Base-by-base conservation (phyloP, 345 rosid genomes). In the Garcia nutans region DNA sequence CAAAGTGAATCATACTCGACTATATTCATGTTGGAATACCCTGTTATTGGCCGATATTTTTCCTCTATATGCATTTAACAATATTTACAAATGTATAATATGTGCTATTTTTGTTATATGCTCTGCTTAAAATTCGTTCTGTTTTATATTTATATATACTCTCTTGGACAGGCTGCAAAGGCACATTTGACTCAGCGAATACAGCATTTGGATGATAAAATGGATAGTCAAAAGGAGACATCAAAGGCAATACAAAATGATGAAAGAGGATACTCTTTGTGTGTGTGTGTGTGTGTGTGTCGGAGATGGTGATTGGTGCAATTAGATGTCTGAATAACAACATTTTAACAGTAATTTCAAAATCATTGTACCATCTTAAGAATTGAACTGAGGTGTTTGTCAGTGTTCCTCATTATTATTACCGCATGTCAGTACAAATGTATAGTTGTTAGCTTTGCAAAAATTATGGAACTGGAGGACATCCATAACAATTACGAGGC, bases 141-240 rank as follows among this genome's bases (percentile, higher is more conserved):
- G 42, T 66, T 16, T 23, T 24, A 13, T 75, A 56, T 68, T 49
- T 0, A 80, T 77, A 49, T 74, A 73, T 83, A 8, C 13, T 52
- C 3, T 56, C 24, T 24, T 83, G 68, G 52, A 74, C 85, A 96
- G 99, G 86, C 87, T 60, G 96, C 94, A 61, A 96, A 92, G 86
- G 86, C 76, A 82, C 97, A 96, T 86, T 83, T 96, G 78, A 86
- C 91, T 3, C 94, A 96, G 76, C 79, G 94, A 75, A 89, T 96
- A 72, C 89, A 86, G 78, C 86, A 78, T 75, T 86, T 93, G 81
- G 94, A 86, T 63, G 90, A 91, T 79, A 96, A 89, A 90, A 84
- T 92, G 90, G 97, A 91, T 44, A 79, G 72, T 75, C 96, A 93
- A 76, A 88, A 88, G 81, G 94, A 88, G 81, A 82, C 92, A 76